Base-by-base conservation (phyloP, 2,329 filamentous ascomycete genomes). In the Alternaria sp. region DNA sequence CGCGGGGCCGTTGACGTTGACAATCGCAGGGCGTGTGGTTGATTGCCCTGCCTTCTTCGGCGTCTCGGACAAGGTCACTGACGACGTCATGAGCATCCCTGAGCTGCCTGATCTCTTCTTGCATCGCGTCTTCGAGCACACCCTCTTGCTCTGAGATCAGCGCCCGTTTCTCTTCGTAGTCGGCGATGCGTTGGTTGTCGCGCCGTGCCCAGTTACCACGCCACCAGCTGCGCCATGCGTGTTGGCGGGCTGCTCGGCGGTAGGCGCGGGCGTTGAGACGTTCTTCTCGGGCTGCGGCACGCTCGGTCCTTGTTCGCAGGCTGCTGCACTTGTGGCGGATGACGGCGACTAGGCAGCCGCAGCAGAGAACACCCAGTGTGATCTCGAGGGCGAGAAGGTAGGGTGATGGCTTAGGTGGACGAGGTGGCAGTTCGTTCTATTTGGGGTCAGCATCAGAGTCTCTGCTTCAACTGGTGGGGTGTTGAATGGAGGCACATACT, bases 241-340 rank as follows among this genome's bases (percentile, higher is more conserved):
- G 84, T 28, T 83, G 78, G 21, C 85, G 82, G 20, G 86, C 86
- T 28, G 86, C 86, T 30, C 83, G 81, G 46, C 82, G 83, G 68
- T 88, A 89, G 8, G 84, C 81, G 12, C 83, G 80, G 11, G 80
- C 84, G 26, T 83, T 85, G 28, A 82, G 79, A 55, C 86, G 82
- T 74, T 88, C 86, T 77, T 89, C 87, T 14, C 82, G 82, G 46
- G 83, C 79, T 15, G 87, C 85, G 9, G 84, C 82, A 25, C 85
- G 81, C 61, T 88, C 86, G 12, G 83, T 84, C 61, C 84, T 82
- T 28, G 81, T 82, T 30, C 85, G 83, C 23, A 82, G 80, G 55
- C 84, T 84, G 67, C 83, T 82, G 64, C 82, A 87, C 65, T 83
- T 83, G 60, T 82, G 78, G 23, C 80, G 81, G 58, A 86, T 79